Evolutionary conservation across 108 stramenopile species (phyloP).

Genomic region (Skeletonema costatum): DNA sequence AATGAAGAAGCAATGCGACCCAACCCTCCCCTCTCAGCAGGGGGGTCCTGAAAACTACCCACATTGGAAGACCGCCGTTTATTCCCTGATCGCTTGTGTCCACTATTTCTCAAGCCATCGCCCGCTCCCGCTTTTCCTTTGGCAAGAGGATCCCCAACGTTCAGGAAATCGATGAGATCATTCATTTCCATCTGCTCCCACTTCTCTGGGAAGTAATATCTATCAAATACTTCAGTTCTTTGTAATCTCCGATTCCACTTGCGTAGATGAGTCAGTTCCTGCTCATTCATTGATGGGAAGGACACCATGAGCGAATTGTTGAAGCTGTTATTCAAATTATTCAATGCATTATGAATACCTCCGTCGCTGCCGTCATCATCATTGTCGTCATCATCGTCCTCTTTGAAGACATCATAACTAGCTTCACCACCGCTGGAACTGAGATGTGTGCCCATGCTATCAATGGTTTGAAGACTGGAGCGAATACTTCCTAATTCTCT

Average conservation of each 20-base stretch:
- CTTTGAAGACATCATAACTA: neutral
- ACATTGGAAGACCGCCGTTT: neutral
- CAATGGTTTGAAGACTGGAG: neutral
- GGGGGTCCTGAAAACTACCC: neutral
- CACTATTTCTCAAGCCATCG: neutral
- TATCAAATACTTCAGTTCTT: neutral
- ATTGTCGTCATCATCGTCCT: neutral
- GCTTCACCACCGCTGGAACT: neutral
- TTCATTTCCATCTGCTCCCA: constrained; percentile 4
- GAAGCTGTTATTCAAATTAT: neutral
- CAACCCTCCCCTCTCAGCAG: neutral
- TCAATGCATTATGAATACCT: neutral
- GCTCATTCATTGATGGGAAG: neutral
- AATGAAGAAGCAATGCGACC: neutral
- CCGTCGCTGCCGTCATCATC: neutral
- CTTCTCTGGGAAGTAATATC: neutral
- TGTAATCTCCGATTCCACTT: neutral
- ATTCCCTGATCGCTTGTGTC: neutral
- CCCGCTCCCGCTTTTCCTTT: neutral
- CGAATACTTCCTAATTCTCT: neutral
- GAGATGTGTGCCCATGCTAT: neutral
- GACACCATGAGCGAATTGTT: neutral
- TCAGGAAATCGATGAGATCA: neutral
- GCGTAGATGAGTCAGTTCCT: neutral
- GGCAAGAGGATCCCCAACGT: neutral